Evolutionary conservation across 1,284 basidiomycete species (phyloP), one percentile per base, ranked within the genome.

Genomic region (Pholiota adiposa): DNA sequence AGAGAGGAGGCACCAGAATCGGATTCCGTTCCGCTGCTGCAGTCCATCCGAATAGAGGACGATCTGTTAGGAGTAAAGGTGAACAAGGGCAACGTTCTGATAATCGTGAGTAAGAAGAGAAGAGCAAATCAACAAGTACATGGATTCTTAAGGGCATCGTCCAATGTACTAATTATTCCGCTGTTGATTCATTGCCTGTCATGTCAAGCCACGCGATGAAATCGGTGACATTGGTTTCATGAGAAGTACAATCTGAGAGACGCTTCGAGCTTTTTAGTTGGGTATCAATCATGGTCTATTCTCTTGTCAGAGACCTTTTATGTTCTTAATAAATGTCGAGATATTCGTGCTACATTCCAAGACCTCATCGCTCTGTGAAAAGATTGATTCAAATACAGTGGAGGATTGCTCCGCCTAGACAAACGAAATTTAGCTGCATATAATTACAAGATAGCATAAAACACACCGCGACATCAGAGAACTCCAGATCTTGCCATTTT

Each of bases 401-500:
- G 73, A 80, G 4, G 89, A 83, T 65, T 86, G 83, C 16, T 72
- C 73, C 23, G 82, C 81, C 90, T 92, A 62, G 7, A 48, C 21
- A 61, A 51, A 55, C 14, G 14, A 48, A n/a, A 36, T 62, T 54
- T 51, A 52, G 51, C 66, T 50, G 54, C 59, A 52, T 29, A 52
- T 33, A 38, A 38, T 12, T 29, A 52, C 34, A 38, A 38, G 14
- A 61, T 59, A 21, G 57, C 62, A 34, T 36, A 48, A 16, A 18
- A 70, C 83, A 62, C 65, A 92, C 90, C 75, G 84, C 81, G 50
- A 79, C 79, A 64, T 86, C 86, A 65, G 76, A 85, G 69, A 87
- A 92, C 51, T 86, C 79, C 23, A 87, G 77, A 49, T 83, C 77
- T 63, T 85, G 75, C 91, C 91, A 93, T 54, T 73, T 75, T 67